Percentiles rank a stretch among this genome's conserved stretches.
phyloP scores from a whole-genome alignment of 1,284 basidiomycete species.

The Ceratobasidium papillatum region DNA sequence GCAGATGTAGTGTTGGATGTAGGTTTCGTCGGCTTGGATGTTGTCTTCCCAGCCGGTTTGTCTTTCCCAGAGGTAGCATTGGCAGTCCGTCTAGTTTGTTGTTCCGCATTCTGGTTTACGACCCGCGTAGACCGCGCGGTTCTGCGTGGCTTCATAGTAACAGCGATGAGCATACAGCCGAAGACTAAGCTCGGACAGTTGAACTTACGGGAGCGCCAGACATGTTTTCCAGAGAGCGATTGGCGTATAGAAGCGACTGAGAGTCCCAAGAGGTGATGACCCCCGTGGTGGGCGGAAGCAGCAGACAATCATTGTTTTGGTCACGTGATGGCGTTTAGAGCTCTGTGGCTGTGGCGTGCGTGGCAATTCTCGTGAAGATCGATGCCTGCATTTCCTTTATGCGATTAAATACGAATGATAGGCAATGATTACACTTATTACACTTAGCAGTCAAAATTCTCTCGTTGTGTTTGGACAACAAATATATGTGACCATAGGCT shows the following conservation, averaged over 20 bases:
- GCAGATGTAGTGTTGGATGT: neutral
- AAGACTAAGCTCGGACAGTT: neutral
- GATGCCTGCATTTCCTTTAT: neutral
- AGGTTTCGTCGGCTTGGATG: neutral
- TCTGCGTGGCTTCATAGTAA: neutral
- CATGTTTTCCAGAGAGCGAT: constrained; percentile 1
- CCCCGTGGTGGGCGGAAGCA: constrained; percentile 18
- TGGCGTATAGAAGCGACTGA: neutral
- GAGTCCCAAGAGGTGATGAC: constrained; percentile 1
- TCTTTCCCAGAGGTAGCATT: neutral
- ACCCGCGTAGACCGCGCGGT: constrained; percentile 21
- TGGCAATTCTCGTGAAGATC: neutral
- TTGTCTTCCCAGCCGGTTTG: neutral
- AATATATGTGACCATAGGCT: too few relatives aligned
- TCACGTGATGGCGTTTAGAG: constrained; percentile 20
- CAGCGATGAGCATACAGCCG: neutral
- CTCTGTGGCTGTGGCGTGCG: neutral
- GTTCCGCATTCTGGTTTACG: constrained; percentile 20
- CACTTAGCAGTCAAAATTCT: too few relatives aligned
- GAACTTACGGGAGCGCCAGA: neutral
- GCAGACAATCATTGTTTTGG: constrained; percentile 16
- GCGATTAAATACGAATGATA: neutral
- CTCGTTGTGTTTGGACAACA: too few relatives aligned
- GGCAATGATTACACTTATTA: too few relatives aligned
- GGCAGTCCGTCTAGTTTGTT: neutral